phyloP scores from a whole-genome alignment of 1,284 basidiomycete genomes.

The Austroboletus niveus region DNA sequence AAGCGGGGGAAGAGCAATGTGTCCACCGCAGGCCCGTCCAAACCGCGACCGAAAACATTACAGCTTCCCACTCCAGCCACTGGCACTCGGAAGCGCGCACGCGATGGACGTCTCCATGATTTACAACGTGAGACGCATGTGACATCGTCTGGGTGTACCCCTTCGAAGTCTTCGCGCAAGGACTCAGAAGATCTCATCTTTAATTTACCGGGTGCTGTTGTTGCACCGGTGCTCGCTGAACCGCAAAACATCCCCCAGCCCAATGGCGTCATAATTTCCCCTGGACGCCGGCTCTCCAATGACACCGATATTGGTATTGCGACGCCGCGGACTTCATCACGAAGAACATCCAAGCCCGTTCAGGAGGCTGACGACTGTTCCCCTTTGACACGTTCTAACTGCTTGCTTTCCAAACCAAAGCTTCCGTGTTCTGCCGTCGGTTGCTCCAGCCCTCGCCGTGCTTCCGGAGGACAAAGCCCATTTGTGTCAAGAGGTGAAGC shows the following conservation, averaged over 20 bases:
- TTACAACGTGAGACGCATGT: neutral
- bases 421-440: neutral
- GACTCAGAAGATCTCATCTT: neutral
- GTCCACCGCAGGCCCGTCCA: slow-evolving; percentile 1
- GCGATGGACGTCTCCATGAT: neutral
- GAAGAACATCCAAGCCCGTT: neutral
- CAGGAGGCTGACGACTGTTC: neutral
- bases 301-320: slow-evolving; percentile 3
- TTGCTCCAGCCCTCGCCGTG: slow-evolving; percentile 2
- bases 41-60: neutral
- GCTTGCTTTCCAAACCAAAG: neutral
- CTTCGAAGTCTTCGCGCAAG: slow-evolving; percentile 1
- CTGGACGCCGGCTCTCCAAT: neutral
- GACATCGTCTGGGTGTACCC: neutral
- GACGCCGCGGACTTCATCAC: slow-evolving; percentile 20
- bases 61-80: slow-evolving; percentile 27
- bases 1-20: slow-evolving; percentile 21
- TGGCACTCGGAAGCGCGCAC: slow-evolving; percentile 19
- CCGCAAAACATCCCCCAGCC: slow-evolving; percentile 2
- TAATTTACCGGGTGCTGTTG: neutral
- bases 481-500: neutral
- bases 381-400: slow-evolving; percentile 1
- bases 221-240: slow-evolving; percentile 8
- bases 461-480: neutral
- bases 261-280: neutral